phyloP scores from a whole-genome alignment of 148 eudicot species.

The Arctostaphylos glauca region DNA sequence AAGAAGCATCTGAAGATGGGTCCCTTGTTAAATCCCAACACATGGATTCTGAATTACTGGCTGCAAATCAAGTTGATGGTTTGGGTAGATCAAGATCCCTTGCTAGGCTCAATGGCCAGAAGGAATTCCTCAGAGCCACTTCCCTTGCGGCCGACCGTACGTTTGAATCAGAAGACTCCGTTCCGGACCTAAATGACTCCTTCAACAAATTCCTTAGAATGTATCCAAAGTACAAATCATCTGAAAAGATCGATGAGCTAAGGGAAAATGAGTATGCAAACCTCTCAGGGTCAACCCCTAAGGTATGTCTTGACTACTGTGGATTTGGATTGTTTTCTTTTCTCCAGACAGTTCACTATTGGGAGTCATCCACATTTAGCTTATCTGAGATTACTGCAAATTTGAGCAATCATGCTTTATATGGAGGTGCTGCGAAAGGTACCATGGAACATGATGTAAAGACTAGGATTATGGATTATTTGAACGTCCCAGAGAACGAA shows the following conservation, averaged over 20 bases:
- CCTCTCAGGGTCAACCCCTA: slow-evolving; percentile 48
- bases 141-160: slow-evolving; percentile 80
- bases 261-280: slow-evolving; percentile 85
- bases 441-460: slow-evolving; percentile 90
- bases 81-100: slow-evolving; percentile 79
- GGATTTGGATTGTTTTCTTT: slow-evolving; percentile 96
- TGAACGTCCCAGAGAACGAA: slow-evolving; percentile 95
- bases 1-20: slow-evolving; percentile 97
- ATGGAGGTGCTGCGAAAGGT: slow-evolving; percentile 88
- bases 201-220: slow-evolving; percentile 78
- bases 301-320: slow-evolving; percentile 96
- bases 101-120: slow-evolving; percentile 72
- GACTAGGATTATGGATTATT: slow-evolving; percentile 77
- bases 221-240: slow-evolving; percentile 80
- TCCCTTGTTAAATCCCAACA: slow-evolving; percentile 72
- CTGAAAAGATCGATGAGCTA: slow-evolving; percentile 83
- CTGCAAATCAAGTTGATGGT: slow-evolving; percentile 52
- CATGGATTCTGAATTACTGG: slow-evolving; percentile 41
- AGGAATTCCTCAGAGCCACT: slow-evolving; percentile 86
- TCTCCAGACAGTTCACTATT: slow-evolving; percentile 72
- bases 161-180: slow-evolving; percentile 56
- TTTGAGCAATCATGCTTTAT: slow-evolving; percentile 88
- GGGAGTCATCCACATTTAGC: slow-evolving; percentile 83
- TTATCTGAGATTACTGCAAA: slow-evolving; percentile 92
- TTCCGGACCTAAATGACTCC: slow-evolving; percentile 64